These are phyloP conservation scores for Pseudogymnoascus sp. DNA, from an alignment of 2,329 filamentous ascomycete species.

Conservation along the genomic window DNA sequence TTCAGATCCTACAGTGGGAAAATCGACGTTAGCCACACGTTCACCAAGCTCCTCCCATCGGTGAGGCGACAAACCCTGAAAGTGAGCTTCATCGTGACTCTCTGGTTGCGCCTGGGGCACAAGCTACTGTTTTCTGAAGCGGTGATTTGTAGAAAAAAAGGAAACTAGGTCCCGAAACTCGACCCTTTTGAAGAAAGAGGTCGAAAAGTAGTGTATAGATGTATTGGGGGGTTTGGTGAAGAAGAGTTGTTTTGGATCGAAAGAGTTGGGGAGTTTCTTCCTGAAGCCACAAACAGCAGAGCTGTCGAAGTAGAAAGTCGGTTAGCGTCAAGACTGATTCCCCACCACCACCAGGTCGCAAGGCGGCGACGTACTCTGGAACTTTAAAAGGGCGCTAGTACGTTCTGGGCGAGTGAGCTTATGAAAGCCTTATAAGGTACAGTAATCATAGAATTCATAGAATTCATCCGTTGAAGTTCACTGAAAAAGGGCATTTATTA, in stretches of 20 bases:
- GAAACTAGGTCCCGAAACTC: neutral
- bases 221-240: neutral
- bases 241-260: neutral
- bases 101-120: neutral
- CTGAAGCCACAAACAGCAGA: neutral
- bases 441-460: neutral
- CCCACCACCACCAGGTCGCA: constrained; percentile 1
- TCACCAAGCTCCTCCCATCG: constrained; percentile 21
- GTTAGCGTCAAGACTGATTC: constrained; percentile 1
- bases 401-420: neutral
- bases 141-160: neutral
- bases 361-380: neutral
- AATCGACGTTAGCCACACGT: constrained; percentile 19
- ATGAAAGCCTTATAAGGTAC: neutral
- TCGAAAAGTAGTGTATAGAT: neutral
- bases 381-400: neutral
- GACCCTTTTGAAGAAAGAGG: neutral
- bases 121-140: neutral
- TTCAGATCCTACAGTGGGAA: constrained; percentile 71
- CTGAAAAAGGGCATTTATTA: neutral
- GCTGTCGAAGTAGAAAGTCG: constrained; percentile 3
- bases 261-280: neutral
- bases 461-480: neutral
- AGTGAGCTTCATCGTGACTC: constrained; percentile 58
- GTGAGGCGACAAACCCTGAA: constrained; percentile 50